phyloP scores from a whole-genome alignment of 441 rosid genomes.

The Macaranga tanarius region DNA sequence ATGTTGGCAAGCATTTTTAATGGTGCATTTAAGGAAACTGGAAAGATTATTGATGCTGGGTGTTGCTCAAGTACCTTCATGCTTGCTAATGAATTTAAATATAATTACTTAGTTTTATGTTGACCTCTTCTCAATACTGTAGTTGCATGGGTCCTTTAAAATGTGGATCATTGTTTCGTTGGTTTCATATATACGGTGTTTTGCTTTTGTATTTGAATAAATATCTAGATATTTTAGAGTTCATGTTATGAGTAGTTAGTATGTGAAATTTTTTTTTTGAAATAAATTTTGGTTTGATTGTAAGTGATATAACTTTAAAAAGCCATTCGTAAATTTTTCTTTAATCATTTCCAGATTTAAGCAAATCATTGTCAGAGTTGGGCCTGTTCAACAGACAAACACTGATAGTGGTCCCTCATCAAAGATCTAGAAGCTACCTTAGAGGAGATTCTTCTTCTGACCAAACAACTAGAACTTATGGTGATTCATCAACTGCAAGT shows the following conservation, averaged over 20 bases:
- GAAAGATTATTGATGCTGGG: not conserved
- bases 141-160: not conserved
- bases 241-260: not conserved
- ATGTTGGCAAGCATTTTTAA: not conserved
- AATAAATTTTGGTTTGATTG: not conserved
- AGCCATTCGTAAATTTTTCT: slow-evolving; percentile 4
- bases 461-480: slow-evolving; percentile 25
- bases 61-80: not conserved
- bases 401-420: slow-evolving; percentile 65
- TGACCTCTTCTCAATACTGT: not conserved
- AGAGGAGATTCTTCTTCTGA: slow-evolving; percentile 41
- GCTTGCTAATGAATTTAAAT: not conserved
- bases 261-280: not conserved
- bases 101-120: not conserved
- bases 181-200: not conserved
- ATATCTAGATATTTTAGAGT: not conserved
- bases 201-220: not conserved
- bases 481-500: slow-evolving; percentile 37
- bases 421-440: slow-evolving; percentile 34
- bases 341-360: slow-evolving; percentile 54
- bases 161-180: not conserved
- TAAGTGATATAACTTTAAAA: not conserved
- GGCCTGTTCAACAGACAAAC: slow-evolving; percentile 78
- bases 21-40: not conserved
- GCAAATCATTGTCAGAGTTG: slow-evolving; percentile 61